phyloP scores from a whole-genome alignment of 2,329 filamentous ascomycete genomes.

The Colletotrichum echinochloae region DNA sequence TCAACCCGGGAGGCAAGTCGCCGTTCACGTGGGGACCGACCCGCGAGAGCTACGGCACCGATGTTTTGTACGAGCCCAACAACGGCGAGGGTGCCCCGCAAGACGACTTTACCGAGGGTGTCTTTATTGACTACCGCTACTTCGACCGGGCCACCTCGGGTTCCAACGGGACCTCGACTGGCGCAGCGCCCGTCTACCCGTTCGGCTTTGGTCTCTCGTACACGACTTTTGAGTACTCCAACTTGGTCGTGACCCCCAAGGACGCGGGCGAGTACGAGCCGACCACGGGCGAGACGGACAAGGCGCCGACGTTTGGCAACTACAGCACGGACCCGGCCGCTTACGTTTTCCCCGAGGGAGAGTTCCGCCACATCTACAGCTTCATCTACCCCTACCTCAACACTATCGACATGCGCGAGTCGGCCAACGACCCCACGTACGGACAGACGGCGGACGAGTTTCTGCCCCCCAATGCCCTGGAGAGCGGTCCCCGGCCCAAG shows the following conservation, averaged over 20 bases:
- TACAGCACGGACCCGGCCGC: conserved; percentile 71
- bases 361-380: conserved; percentile 62
- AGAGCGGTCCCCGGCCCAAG: conserved; percentile 69
- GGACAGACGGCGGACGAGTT: conserved; percentile 68
- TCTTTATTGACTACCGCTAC: conserved; percentile 84
- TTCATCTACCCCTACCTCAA: conserved; percentile 82
- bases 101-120: conserved; percentile 79
- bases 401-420: conserved; percentile 65
- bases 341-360: conserved; percentile 74
- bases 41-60: conserved; percentile 74
- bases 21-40: conserved; percentile 84
- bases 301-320: conserved; percentile 74
- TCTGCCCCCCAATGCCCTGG: conserved; percentile 68
- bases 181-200: conserved; percentile 77
- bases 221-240: conserved; percentile 81
- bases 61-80: conserved; percentile 76
- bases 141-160: conserved; percentile 71
- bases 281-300: conserved; percentile 69
- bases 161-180: conserved; percentile 42
- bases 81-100: conserved; percentile 76
- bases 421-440: conserved; percentile 70
- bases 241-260: conserved; percentile 68
- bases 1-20: conserved; percentile 81
- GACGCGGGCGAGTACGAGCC: conserved; percentile 66
- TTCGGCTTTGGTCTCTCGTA: conserved; percentile 87